phyloP scores from a whole-genome alignment of 768 basidiomycete genomes.

The Lactarius tabidus region DNA sequence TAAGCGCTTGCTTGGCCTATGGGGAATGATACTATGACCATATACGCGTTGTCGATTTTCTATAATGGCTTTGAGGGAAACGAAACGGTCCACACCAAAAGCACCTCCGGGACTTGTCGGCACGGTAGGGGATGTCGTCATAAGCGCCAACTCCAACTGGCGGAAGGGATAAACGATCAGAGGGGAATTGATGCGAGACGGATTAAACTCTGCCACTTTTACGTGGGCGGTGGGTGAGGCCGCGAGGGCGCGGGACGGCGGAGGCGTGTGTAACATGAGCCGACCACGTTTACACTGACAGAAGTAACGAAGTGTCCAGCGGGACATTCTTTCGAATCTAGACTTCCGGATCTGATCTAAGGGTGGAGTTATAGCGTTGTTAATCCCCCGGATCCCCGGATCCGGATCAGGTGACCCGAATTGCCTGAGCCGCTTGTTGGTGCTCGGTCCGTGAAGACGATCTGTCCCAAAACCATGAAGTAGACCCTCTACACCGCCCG shows the following conservation, averaged over 20 bases:
- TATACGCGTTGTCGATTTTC: conserved; percentile 47
- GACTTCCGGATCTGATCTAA: conserved; percentile 24
- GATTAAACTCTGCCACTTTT: conserved; percentile 28
- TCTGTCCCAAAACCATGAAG: conserved; percentile 73
- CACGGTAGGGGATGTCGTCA: conserved; percentile 35
- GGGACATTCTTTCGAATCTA: conserved; percentile 18
- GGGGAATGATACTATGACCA: conserved; percentile 52
- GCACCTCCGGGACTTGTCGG: not conserved
- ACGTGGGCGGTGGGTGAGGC: conserved; percentile 32
- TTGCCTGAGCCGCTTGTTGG: no score
- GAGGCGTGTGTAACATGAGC: conserved; percentile 38
- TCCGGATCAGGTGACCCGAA: not conserved
- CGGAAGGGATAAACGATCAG: conserved; percentile 26
- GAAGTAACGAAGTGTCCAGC: conserved; percentile 8
- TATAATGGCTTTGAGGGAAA: conserved; percentile 29
- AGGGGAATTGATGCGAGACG: conserved; percentile 29
- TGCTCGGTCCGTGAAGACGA: conserved; percentile 41
- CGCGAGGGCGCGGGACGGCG: conserved; percentile 30
- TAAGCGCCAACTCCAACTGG: conserved; percentile 32
- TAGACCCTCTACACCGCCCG: conserved; percentile 72
- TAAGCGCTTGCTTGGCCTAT: conserved; percentile 44
- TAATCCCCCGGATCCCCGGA: conserved; percentile 20
- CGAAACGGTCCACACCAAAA: not conserved
- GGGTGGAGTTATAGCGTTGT: not conserved
- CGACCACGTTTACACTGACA: conserved; percentile 24